A percentile compares a stretch with the other conserved stretches of the same genome.
These are phyloP conservation scores for Chaetothyriales sp. DNA, from an alignment of 2,329 filamentous ascomycete species.

Conservation along the genomic window DNA sequence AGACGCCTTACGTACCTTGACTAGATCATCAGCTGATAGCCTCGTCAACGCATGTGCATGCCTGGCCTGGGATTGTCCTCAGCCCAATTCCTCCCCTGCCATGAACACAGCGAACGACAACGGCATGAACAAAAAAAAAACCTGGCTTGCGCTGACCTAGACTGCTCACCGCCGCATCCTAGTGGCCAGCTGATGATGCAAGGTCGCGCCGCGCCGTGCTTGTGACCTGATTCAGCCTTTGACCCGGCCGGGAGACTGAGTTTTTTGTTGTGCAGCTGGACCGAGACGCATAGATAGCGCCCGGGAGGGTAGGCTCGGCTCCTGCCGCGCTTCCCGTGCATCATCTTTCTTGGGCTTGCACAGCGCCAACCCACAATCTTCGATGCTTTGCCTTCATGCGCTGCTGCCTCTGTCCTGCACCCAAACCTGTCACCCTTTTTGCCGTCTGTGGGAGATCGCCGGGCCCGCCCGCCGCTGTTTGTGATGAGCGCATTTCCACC, in stretches of 20 bases:
- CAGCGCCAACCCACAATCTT: not conserved
- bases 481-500: not conserved
- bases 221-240: not conserved
- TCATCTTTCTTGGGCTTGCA: not conserved
- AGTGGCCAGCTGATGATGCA: too few relatives aligned
- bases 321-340: not conserved
- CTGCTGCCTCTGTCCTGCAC: too few relatives aligned
- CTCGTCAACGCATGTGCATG: not conserved
- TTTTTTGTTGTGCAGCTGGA: not conserved
- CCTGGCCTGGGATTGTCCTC: not conserved
- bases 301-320: not conserved
- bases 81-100: not conserved
- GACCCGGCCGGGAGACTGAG: not conserved
- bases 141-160: not conserved
- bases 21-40: not conserved
- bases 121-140: not conserved
- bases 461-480: not conserved
- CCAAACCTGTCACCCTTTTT: not conserved
- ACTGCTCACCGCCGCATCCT: too few relatives aligned
- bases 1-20: not conserved
- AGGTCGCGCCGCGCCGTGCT: too few relatives aligned
- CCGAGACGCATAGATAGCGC: not conserved
- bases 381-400: not conserved
- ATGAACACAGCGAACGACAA: not conserved
- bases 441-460: not conserved